A percentile compares a stretch with the other conserved stretches of the same genome.
These are phyloP conservation scores for Zasmidium cellare DNA, from an alignment of 2,329 filamentous ascomycete species.

Conservation along the genomic window DNA sequence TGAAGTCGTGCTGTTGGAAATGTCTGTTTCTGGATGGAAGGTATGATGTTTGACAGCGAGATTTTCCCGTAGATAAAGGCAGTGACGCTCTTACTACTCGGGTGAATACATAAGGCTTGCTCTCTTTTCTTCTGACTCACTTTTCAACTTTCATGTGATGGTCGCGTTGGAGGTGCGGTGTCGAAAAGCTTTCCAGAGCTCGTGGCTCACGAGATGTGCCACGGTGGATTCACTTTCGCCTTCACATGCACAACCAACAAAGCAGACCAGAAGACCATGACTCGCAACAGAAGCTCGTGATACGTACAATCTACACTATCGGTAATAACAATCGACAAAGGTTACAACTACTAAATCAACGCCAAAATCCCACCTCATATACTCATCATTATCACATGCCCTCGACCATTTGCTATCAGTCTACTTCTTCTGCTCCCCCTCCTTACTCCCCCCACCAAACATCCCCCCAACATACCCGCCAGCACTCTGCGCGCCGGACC, in stretches of 20 bases:
- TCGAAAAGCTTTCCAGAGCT: background rate
- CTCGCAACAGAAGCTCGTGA: too few relatives aligned
- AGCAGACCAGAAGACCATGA: too few relatives aligned
- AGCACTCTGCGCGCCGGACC: slow-evolving; percentile 33
- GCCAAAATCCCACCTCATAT: background rate
- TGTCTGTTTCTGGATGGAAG: too few relatives aligned
- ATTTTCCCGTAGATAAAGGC: too few relatives aligned
- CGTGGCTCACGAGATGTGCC: background rate
- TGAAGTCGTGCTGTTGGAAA: too few relatives aligned
- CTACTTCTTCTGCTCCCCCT: slow-evolving; percentile 18
- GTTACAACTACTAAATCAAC: background rate
- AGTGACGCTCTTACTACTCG: too few relatives aligned
- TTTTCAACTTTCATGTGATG: background rate
- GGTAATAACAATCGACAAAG: background rate
- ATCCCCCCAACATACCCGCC: slow-evolving; percentile 35
- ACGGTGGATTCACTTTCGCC: background rate
- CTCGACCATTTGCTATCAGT: background rate
- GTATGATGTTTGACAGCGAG: too few relatives aligned
- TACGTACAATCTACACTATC: background rate
- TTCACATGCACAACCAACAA: background rate
- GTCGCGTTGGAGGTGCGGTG: background rate
- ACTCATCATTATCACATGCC: background rate
- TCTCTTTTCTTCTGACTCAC: background rate
- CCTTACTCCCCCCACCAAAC: slow-evolving; percentile 35
- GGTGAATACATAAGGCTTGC: too few relatives aligned